These are phyloP conservation scores for Globisporangium radiosum DNA, from an alignment of 352 stramenopile species.

Conservation along the genomic window DNA sequence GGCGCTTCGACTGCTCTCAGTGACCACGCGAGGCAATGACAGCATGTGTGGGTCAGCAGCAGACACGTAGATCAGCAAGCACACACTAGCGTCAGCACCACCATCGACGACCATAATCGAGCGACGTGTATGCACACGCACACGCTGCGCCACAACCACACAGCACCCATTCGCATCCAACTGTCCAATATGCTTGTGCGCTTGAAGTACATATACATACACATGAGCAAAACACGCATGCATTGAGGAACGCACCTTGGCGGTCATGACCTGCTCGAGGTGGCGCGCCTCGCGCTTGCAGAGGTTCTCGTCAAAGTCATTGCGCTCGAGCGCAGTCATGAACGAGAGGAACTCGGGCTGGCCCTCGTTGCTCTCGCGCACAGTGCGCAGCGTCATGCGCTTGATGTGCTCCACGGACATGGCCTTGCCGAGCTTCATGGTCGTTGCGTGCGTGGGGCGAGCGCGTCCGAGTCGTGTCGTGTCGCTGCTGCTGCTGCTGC, in stretches of 20 bases:
- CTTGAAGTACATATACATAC: not conserved
- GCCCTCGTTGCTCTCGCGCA: constrained; percentile 72
- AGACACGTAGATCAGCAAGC: too few relatives aligned
- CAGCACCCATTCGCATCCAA: too few relatives aligned
- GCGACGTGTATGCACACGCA: not conserved
- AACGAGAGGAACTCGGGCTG: constrained; percentile 79
- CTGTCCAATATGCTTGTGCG: too few relatives aligned
- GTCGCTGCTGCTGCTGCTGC: constrained; percentile 9
- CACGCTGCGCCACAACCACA: too few relatives aligned
- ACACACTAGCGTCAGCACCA: not conserved
- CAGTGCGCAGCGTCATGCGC: constrained; percentile 85
- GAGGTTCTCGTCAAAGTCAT: constrained; percentile 79
- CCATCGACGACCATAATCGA: not conserved
- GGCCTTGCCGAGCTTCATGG: constrained; percentile 76
- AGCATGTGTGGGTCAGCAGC: too few relatives aligned
- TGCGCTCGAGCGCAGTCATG: constrained; percentile 70
- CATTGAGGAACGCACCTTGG: constrained; percentile 32
- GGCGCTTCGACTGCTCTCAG: constrained; percentile 34
- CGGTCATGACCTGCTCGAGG: constrained; percentile 71
- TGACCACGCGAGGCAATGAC: too few relatives aligned
- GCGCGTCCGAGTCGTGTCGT: not conserved
- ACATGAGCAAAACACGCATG: not conserved
- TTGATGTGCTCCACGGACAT: constrained; percentile 87
- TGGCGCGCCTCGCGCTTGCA: constrained; percentile 80
- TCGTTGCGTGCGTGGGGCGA: constrained; percentile 7